Conservation (phyloP, 2,329 filamentous ascomycete genomes). For the Helotiales sp. region DNA sequence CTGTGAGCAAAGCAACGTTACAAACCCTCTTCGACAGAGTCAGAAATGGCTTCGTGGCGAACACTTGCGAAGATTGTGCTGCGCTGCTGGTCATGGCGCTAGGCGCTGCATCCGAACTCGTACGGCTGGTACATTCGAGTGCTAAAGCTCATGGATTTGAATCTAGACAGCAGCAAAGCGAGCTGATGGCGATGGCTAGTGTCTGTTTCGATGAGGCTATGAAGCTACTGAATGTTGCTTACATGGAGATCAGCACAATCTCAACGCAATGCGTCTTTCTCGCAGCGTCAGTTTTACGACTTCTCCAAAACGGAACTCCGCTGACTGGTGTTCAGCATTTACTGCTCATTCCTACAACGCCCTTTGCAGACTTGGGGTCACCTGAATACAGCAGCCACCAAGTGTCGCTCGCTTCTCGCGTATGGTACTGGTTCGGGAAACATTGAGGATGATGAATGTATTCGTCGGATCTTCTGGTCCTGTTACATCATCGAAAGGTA, state of each 20-base stretch:
- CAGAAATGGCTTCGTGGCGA: conserved; percentile 25
- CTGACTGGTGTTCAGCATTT: conserved; percentile 45
- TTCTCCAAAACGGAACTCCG: background rate
- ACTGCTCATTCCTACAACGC: conserved; percentile 55
- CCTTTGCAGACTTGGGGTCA: conserved; percentile 59
- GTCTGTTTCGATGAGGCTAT: conserved; percentile 46
- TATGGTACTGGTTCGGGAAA: conserved; percentile 47
- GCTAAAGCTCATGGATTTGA: conserved; percentile 23
- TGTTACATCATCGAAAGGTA: conserved; percentile 60
- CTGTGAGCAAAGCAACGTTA: conserved; percentile 50
- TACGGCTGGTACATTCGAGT: conserved; percentile 21
- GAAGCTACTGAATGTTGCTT: conserved; percentile 52
- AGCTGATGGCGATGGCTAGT: conserved; percentile 34
- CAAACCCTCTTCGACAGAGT: conserved; percentile 31
- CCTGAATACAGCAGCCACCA: conserved; percentile 54
- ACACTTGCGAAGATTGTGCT: conserved; percentile 48
- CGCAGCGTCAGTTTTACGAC: conserved; percentile 47
- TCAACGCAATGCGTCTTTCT: conserved; percentile 58
- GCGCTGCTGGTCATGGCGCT: conserved; percentile 54
- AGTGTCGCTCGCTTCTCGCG: conserved; percentile 55
- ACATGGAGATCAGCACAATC: conserved; percentile 52
- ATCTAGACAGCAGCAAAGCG: conserved; percentile 28
- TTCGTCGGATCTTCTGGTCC: conserved; percentile 58
- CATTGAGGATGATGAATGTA: conserved; percentile 52
- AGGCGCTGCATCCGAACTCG: conserved; percentile 41